Percentiles rank a stretch among this genome's conserved stretches.
phyloP scores from a whole-genome alignment of 192 early-diverging fungal species.

The Linderina pennispora region DNA sequence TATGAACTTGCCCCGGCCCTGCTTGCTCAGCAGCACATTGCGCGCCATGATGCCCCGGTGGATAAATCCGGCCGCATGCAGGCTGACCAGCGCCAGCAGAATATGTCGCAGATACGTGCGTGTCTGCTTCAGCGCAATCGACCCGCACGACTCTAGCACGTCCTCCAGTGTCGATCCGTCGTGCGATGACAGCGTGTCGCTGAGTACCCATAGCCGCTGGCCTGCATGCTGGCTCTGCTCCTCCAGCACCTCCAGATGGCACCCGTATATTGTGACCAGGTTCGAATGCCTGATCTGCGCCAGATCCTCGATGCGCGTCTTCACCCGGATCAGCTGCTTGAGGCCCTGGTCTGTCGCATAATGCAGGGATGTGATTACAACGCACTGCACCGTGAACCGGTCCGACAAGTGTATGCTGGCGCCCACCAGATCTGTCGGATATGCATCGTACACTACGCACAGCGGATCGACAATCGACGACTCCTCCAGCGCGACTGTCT shows the following conservation, averaged over 20 bases:
- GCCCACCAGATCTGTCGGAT: conserved; percentile 35
- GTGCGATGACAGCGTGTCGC: conserved; percentile 25
- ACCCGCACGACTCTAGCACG: conserved; percentile 59
- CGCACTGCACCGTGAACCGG: conserved; percentile 39
- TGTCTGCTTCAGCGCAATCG: conserved; percentile 49
- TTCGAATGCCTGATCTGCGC: conserved; percentile 53
- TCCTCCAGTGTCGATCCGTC: conserved; percentile 52
- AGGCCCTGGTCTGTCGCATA: conserved; percentile 30
- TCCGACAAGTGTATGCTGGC: conserved; percentile 29
- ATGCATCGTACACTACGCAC: conserved; percentile 40
- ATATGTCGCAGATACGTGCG: conserved; percentile 64
- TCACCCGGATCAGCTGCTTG: conserved; percentile 52
- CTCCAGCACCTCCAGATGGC: conserved; percentile 40
- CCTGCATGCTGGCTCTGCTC: conserved; percentile 17
- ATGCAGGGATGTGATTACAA: conserved; percentile 18
- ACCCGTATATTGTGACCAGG: conserved; percentile 53
- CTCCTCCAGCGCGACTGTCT: conserved; percentile 36
- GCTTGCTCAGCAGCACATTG: conserved; percentile 30
- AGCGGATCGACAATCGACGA: conserved; percentile 18
- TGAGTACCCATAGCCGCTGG: conserved; percentile 24
- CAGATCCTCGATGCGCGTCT: conserved; percentile 27
- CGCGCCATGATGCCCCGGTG: conserved; percentile 49
- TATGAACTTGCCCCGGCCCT: conserved; percentile 15
- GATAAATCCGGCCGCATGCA: conserved; percentile 62
- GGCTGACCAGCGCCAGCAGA: conserved; percentile 52